Conservation (phyloP, 371 early-diverging fungal genomes). For the Nematocida ironsii region DNA sequence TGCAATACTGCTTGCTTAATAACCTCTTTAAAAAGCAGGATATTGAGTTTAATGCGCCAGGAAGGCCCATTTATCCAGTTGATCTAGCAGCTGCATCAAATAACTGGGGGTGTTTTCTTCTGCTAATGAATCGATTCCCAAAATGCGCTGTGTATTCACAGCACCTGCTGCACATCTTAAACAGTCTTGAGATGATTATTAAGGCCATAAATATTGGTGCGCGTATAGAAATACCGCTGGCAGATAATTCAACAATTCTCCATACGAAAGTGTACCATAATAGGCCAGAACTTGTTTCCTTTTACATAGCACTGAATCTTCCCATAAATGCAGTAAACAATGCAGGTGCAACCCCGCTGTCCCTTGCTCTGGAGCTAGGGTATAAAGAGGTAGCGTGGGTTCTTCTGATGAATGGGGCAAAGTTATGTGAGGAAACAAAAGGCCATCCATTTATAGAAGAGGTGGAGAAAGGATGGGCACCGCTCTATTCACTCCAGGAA, state of each 20-base stretch:
- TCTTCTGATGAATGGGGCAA: constrained; percentile 19
- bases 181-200: constrained; percentile 44
- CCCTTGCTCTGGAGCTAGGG: constrained; percentile 16
- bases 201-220: constrained; percentile 51
- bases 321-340: constrained; percentile 7
- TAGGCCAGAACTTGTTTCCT: constrained; percentile 31
- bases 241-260: constrained; percentile 23
- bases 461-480: constrained; percentile 23
- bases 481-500: background rate
- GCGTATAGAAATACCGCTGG: constrained; percentile 12
- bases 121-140: constrained; percentile 39
- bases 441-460: constrained; percentile 35
- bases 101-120: constrained; percentile 56
- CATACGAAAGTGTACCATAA: constrained; percentile 39
- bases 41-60: background rate
- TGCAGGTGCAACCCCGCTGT: constrained; percentile 15
- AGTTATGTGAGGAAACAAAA: background rate
- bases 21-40: constrained; percentile 21
- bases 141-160: constrained; percentile 39
- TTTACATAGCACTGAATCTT: constrained; percentile 27
- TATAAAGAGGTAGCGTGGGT: constrained; percentile 37
- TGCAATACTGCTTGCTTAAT: constrained; percentile 35
- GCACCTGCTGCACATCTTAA: constrained; percentile 50
- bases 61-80: constrained; percentile 47
- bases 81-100: constrained; percentile 42